Percentiles rank a stretch among this genome's conserved stretches.
phyloP scores from a whole-genome alignment of 176 grass and related monocot genomes.

The Phyllostachys edulis region DNA sequence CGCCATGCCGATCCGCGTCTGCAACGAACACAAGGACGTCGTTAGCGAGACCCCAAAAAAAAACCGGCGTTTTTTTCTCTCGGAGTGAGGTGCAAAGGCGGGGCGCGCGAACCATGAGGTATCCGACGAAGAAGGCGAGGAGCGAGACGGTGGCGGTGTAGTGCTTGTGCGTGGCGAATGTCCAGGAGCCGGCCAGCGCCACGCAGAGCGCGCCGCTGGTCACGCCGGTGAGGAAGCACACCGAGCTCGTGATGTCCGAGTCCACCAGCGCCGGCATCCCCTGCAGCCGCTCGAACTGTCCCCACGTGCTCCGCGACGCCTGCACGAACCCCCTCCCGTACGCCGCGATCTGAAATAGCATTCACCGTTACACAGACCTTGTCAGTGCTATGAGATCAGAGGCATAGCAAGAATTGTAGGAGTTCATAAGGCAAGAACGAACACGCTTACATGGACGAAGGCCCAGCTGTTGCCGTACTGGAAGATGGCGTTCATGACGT shows the following conservation, averaged over 20 bases:
- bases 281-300: conserved; percentile 57
- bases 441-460: conserved; percentile 69
- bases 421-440: neutral
- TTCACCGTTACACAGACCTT: neutral
- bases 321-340: conserved; percentile 82
- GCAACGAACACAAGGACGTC: neutral
- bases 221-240: conserved; percentile 92
- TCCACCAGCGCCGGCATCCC: conserved; percentile 83
- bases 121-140: conserved; percentile 87
- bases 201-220: conserved; percentile 78
- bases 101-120: conserved; percentile 60
- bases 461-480: conserved; percentile 96
- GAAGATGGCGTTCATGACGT: conserved; percentile 91
- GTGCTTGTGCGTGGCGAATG: conserved; percentile 60
- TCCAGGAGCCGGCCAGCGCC: conserved; percentile 70
- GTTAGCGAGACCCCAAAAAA: neutral
- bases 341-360: conserved; percentile 60
- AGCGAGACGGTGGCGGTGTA: conserved; percentile 93
- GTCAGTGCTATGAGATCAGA: neutral
- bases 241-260: conserved; percentile 90
- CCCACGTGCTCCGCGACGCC: conserved; percentile 89
- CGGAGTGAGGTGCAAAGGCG: neutral
- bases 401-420: neutral
- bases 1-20: conserved; percentile 99
- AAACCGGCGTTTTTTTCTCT: neutral